Percentiles rank a stretch among this genome's conserved stretches.
These are phyloP conservation scores for Penicillium sp. DNA, from an alignment of 2,329 filamentous ascomycete species.

Conservation along the genomic window DNA sequence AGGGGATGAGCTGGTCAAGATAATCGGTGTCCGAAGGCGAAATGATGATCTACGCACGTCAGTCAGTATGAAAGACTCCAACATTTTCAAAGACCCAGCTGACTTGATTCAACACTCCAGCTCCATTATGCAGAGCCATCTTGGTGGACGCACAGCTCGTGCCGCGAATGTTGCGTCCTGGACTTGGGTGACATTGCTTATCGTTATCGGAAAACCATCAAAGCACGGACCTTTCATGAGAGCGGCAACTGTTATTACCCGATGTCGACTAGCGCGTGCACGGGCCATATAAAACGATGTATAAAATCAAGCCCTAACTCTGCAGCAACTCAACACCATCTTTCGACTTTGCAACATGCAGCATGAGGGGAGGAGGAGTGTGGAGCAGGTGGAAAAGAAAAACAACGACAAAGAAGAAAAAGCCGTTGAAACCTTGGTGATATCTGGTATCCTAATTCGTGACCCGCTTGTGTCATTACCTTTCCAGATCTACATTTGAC, in stretches of 20 bases:
- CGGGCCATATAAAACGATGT: neutral
- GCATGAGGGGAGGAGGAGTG: neutral
- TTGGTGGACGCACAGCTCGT: neutral
- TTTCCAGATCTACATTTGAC: too few relatives aligned
- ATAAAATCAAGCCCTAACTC: neutral
- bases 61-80: neutral
- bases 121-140: slow-evolving; percentile 5
- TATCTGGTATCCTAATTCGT: too few relatives aligned
- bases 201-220: neutral
- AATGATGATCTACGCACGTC: slow-evolving; percentile 75
- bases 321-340: neutral
- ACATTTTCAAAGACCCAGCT: neutral
- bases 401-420: neutral
- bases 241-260: too few relatives aligned
- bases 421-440: too few relatives aligned
- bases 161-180: neutral
- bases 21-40: slow-evolving; percentile 92
- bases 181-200: neutral
- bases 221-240: neutral
- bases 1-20: slow-evolving; percentile 91
- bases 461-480: too few relatives aligned
- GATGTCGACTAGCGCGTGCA: neutral
- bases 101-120: slow-evolving; percentile 31
- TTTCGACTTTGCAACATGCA: neutral
- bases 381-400: neutral